These are phyloP conservation scores for Warburgia ugandensis DNA, from an alignment of 164 flowering plant genomes.

Conservation along the genomic window DNA sequence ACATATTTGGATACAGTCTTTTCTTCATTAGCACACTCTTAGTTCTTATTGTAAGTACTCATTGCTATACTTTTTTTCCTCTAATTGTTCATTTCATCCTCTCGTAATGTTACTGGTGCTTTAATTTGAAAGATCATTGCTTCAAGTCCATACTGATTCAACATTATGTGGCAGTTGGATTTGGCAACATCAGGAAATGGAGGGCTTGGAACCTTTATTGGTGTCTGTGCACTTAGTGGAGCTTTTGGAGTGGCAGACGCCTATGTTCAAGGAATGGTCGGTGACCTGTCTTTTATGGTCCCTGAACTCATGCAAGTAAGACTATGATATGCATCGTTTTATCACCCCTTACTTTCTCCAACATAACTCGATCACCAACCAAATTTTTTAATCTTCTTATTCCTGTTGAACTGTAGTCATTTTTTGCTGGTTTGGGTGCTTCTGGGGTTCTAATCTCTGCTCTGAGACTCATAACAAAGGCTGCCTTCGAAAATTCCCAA, in stretches of 20 bases:
- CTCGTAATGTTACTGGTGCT: too few relatives aligned
- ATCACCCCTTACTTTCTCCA: too few relatives aligned
- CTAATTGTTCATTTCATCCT: too few relatives aligned
- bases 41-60: slow-evolving; percentile 49
- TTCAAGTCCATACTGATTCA: too few relatives aligned
- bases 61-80: neutral
- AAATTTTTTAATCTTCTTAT: neutral
- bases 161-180: slow-evolving; percentile 63
- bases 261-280: slow-evolving; percentile 69
- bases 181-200: slow-evolving; percentile 67
- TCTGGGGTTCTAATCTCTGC: slow-evolving; percentile 74
- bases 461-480: slow-evolving; percentile 60
- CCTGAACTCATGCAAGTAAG: slow-evolving; percentile 64
- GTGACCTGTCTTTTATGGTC: slow-evolving; percentile 67
- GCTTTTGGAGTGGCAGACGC: slow-evolving; percentile 78
- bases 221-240: slow-evolving; percentile 43
- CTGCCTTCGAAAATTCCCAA: slow-evolving; percentile 52
- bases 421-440: slow-evolving; percentile 73
- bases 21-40: slow-evolving; percentile 46
- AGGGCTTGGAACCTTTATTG: slow-evolving; percentile 53
- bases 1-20: slow-evolving; percentile 49
- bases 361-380: too few relatives aligned
- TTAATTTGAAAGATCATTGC: too few relatives aligned
- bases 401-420: slow-evolving; percentile 35
- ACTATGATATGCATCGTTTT: too few relatives aligned